These are phyloP conservation scores for Pythium grandisporangium DNA, from an alignment of 352 stramenopile species.

Conservation along the genomic window DNA sequence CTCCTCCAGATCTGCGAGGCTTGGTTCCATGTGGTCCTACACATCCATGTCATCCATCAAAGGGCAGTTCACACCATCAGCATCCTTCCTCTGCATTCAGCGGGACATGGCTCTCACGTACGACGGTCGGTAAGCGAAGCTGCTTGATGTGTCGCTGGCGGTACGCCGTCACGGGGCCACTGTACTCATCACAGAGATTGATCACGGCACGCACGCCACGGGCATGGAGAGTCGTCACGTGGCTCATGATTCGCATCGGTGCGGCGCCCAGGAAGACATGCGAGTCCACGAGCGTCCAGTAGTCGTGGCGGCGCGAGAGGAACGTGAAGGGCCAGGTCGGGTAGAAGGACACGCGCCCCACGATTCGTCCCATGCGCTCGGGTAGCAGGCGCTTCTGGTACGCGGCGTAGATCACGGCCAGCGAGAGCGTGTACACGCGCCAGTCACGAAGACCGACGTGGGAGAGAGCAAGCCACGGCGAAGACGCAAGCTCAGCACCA, in stretches of 20 bases:
- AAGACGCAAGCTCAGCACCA: no score
- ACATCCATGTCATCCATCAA: not conserved
- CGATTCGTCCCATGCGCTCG: constrained; percentile 55
- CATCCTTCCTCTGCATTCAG: no score
- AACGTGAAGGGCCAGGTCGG: constrained; percentile 91
- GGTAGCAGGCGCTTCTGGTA: constrained; percentile 91
- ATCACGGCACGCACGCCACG: constrained; percentile 86
- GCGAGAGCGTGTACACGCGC: constrained; percentile 16
- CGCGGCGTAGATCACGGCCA: constrained; percentile 51
- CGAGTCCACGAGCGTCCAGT: constrained; percentile 89
- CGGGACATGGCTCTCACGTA: no score
- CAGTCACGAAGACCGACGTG: constrained; percentile 14
- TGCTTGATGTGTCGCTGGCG: constrained; percentile 82
- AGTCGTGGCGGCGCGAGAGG: constrained; percentile 76
- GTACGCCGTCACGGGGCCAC: constrained; percentile 84
- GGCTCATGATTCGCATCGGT: constrained; percentile 84
- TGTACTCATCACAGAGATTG: constrained; percentile 96
- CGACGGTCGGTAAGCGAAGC: constrained; percentile 85
- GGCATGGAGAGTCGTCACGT: constrained; percentile 75
- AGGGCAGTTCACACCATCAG: no score
- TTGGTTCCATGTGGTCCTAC: constrained; percentile 79
- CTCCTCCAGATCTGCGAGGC: constrained; percentile 45
- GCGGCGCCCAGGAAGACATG: constrained; percentile 88
- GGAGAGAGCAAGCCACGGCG: no score
- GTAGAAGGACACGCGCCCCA: constrained; percentile 85